Conservation (phyloP, 1,284 basidiomycete species). For the Coniferiporia sulphurascens region DNA sequence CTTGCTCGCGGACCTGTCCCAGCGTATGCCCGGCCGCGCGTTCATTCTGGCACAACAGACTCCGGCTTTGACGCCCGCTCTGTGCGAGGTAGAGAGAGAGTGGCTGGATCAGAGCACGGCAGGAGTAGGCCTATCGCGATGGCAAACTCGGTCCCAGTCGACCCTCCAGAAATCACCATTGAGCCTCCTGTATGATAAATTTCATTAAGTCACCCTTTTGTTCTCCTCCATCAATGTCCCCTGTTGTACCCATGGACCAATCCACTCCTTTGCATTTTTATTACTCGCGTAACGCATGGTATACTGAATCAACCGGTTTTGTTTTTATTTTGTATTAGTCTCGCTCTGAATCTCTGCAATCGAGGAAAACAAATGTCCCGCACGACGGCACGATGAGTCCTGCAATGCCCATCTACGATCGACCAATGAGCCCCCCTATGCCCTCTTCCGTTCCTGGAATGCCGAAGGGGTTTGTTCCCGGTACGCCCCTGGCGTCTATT, state of each 20-base stretch:
- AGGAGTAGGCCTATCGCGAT: constrained; percentile 6
- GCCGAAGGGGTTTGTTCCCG: background rate
- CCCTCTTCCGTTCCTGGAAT: constrained; percentile 2
- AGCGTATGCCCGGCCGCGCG: constrained; percentile 15
- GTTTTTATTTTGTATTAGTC: constrained; percentile 18
- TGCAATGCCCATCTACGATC: background rate
- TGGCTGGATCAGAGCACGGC: background rate
- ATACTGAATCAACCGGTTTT: constrained; percentile 14
- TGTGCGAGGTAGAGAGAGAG: background rate
- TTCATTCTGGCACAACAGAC: constrained; percentile 14
- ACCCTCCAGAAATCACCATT: constrained; percentile 17
- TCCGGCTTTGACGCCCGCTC: background rate
- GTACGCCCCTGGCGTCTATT: background rate
- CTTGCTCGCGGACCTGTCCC: background rate
- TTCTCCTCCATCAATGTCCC: background rate
- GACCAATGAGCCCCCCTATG: background rate
- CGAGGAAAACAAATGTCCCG: constrained; percentile 3
- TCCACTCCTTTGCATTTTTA: background rate
- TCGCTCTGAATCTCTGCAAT: constrained; percentile 15
- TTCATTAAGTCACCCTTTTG: background rate
- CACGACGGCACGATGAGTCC: constrained; percentile 2
- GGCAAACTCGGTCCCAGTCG: background rate
- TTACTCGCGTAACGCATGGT: constrained; percentile 1
- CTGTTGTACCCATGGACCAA: background rate
- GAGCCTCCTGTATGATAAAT: constrained; percentile 18